Base-by-base conservation (phyloP, 2,329 filamentous ascomycete species). In the Claviceps capensis region DNA sequence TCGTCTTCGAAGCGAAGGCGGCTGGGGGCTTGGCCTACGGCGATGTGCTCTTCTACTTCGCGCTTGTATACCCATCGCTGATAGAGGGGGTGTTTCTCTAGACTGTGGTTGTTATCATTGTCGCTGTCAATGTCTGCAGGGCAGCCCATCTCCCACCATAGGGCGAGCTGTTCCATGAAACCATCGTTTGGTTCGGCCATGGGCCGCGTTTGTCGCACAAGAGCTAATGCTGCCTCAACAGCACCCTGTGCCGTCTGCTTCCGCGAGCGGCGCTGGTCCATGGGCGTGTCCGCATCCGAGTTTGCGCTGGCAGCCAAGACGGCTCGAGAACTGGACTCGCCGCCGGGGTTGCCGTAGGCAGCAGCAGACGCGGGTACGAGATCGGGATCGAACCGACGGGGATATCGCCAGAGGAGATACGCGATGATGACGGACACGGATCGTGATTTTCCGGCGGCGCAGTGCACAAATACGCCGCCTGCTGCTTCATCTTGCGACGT, bases 391-490 rank as follows among this genome's bases (percentile, higher is more conserved):
- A 79, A 79, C 51, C 73, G 74, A 38, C 73, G 65, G 5, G 79
- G 77, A 58, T 81, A 75, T 59, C 77, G 78, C 67, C 79, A 82
- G 57, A 97, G 84, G 49, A 97, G 74, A 67, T 90, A 97, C 55
- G 93, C 91, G 53, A 94, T 78, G 51, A 88, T 78, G 58, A 87
- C 80, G 36, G 88, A 84, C 58, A 91, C 86, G 47, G 91, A 97
- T 54, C 93, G 86, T 37, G 90, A 96, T 70, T 94, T 95, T 50
- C 93, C 93, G 82, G 95, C 95, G 22, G 89, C 91, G 75, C 93
- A 95, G 69, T 78, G 74, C 9, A 82, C 77, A 52, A 75, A 76
- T 30, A 82, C 76, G 14, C 69, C 75, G 30, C 30, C 30, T 11
- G 8, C 30, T 34, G 30, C 30, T 34, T 34, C 3, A 34, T 34